These are phyloP conservation scores for Serendipita sp. DNA, from an alignment of 768 basidiomycete genomes.

Conservation along the genomic window DNA sequence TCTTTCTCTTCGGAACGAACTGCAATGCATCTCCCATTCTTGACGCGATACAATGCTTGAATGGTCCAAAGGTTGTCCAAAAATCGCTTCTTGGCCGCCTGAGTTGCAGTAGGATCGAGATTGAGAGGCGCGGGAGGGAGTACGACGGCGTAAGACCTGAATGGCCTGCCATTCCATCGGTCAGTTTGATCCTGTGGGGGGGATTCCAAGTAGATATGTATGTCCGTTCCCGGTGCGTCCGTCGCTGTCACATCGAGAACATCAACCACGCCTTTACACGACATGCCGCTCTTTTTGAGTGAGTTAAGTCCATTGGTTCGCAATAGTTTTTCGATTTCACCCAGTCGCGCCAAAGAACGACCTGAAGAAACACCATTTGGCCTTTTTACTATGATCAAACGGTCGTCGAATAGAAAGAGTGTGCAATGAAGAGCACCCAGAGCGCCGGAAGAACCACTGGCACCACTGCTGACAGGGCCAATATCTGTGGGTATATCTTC, in stretches of 20 bases:
- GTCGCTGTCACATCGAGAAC: slow-evolving; percentile 69
- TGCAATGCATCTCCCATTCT: slow-evolving; percentile 55
- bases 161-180: slow-evolving; percentile 74
- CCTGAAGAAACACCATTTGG: slow-evolving; percentile 65
- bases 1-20: slow-evolving; percentile 56
- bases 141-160: slow-evolving; percentile 64
- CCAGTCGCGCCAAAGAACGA: slow-evolving; percentile 52
- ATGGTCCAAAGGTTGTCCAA: slow-evolving; percentile 79
- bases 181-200: slow-evolving; percentile 71
- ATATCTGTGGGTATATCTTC: slow-evolving; percentile 42
- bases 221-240: slow-evolving; percentile 48
- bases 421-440: slow-evolving; percentile 57
- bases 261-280: slow-evolving; percentile 72
- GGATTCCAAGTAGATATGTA: slow-evolving; percentile 70
- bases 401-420: slow-evolving; percentile 88
- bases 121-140: slow-evolving; percentile 49
- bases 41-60: slow-evolving; percentile 66
- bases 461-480: slow-evolving; percentile 25
- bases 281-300: slow-evolving; percentile 66
- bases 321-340: slow-evolving; percentile 52
- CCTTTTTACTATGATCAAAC: slow-evolving; percentile 79
- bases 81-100: slow-evolving; percentile 62
- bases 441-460: slow-evolving; percentile 24
- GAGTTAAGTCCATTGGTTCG: slow-evolving; percentile 16
- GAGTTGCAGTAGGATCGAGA: slow-evolving; percentile 46